Conservation (phyloP, 2,329 filamentous ascomycete species). For the Aspergillus chevalieri region DNA sequence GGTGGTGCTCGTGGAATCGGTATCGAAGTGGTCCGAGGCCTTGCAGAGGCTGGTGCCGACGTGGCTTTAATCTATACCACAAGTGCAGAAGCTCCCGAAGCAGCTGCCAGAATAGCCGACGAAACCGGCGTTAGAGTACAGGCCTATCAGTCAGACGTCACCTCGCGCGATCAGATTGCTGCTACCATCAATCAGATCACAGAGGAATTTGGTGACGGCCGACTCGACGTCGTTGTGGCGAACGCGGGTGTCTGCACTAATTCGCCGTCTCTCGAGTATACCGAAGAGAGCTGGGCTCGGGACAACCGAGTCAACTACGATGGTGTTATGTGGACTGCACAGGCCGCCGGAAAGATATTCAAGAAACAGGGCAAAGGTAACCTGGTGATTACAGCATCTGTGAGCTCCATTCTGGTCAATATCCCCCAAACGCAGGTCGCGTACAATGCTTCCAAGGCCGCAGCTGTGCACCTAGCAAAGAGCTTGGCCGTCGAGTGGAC, state of each 20-base stretch:
- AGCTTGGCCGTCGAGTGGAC: constrained; percentile 11
- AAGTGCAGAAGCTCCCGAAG: neutral
- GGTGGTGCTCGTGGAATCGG: no score
- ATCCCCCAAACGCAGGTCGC: constrained; percentile 22
- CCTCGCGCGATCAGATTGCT: neutral
- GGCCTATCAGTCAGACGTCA: constrained; percentile 3
- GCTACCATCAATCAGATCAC: constrained; percentile 9
- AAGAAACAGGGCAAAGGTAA: constrained; percentile 20
- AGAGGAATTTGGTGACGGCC: constrained; percentile 15
- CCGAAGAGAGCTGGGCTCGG: constrained; percentile 18
- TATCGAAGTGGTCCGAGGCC: no score
- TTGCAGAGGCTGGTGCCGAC: neutral
- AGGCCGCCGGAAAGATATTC: constrained; percentile 14
- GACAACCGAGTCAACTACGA: constrained; percentile 21
- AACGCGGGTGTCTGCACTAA: constrained; percentile 24
- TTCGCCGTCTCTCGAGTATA: constrained; percentile 19
- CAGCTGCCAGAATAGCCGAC: neutral
- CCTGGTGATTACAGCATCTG: constrained; percentile 22
- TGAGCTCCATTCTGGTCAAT: constrained; percentile 25
- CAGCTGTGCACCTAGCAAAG: constrained; percentile 10
- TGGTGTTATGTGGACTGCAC: constrained; percentile 9
- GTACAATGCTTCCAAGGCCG: constrained; percentile 15
- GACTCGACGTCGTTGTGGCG: constrained; percentile 23
- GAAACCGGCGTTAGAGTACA: neutral
- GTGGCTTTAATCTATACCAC: constrained; percentile 1